phyloP scores from a whole-genome alignment of 1,139 yeast species.

The Geotrichum australiense region DNA sequence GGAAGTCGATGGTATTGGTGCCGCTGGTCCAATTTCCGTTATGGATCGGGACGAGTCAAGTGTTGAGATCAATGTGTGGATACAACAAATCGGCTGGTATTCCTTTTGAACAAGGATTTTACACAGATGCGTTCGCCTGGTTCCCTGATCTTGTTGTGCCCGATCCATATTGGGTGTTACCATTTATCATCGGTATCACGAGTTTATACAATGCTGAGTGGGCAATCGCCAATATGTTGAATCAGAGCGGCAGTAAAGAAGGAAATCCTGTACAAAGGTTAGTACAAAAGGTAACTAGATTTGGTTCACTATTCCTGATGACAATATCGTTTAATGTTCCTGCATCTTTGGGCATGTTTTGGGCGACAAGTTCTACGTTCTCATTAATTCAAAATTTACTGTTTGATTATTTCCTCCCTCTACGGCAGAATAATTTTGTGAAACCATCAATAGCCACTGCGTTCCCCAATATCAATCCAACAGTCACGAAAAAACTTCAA shows the following conservation, averaged over 20 bases:
- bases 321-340: constrained; percentile 85
- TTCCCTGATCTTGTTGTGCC: constrained; percentile 49
- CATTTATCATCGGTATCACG: constrained; percentile 61
- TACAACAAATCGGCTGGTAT: constrained; percentile 43
- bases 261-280: constrained; percentile 49
- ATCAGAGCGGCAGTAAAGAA: constrained; percentile 30
- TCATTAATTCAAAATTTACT: constrained; percentile 69
- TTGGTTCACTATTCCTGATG: constrained; percentile 74
- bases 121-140: constrained; percentile 54
- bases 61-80: constrained; percentile 70
- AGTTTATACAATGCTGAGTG: constrained; percentile 77
- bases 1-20: constrained; percentile 62
- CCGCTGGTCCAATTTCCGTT: constrained; percentile 82
- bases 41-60: constrained; percentile 75
- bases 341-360: constrained; percentile 66
- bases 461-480: too few species aligned
- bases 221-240: constrained; percentile 52
- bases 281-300: constrained; percentile 59
- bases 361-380: constrained; percentile 77
- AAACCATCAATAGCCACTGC: constrained; percentile 10
- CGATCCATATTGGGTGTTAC: constrained; percentile 61
- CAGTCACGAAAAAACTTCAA: too few species aligned
- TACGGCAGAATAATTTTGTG: constrained; percentile 13
- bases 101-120: constrained; percentile 50
- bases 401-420: constrained; percentile 62